Evolutionary conservation across 805 yeast species (phyloP).

Genomic region (Sugiyamaella valdiviana): DNA sequence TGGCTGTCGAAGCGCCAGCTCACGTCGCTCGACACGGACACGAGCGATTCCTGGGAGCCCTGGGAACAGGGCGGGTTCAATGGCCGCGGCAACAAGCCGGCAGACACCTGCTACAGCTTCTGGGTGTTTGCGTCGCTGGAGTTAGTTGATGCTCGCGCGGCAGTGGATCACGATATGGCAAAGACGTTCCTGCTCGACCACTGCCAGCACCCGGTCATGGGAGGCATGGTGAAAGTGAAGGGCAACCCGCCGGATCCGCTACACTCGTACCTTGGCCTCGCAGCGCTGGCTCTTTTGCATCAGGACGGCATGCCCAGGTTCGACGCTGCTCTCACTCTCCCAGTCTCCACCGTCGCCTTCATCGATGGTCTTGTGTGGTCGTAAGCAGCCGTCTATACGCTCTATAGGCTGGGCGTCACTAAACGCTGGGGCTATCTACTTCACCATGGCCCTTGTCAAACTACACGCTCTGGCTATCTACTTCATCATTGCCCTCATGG

Average conservation of each 20-base stretch:
- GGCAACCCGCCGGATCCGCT: slow-evolving; percentile 53
- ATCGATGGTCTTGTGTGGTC: slow-evolving; percentile 10
- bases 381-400: slow-evolving; percentile 1
- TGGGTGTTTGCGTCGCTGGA: slow-evolving; percentile 65
- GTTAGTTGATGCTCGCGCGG: slow-evolving; percentile 33
- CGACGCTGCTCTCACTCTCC: slow-evolving; percentile 31
- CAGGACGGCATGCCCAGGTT: slow-evolving; percentile 20
- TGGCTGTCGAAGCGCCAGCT: slow-evolving; percentile 57
- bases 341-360: slow-evolving; percentile 18
- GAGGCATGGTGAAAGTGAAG: slow-evolving; percentile 72
- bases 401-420: no score
- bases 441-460: no score
- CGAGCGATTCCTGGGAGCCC: slow-evolving; percentile 6
- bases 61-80: slow-evolving; percentile 60
- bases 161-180: slow-evolving; percentile 37
- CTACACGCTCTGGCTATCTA: no score
- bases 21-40: slow-evolving; percentile 19
- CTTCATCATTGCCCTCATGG: neutral
- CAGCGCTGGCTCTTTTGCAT: slow-evolving; percentile 37
- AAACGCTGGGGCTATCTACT: no score
- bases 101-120: slow-evolving; percentile 84
- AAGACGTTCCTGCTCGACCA: slow-evolving; percentile 41
- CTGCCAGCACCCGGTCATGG: slow-evolving; percentile 58
- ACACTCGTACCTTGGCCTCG: slow-evolving; percentile 53
- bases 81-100: slow-evolving; percentile 78